Conservation (phyloP, 371 early-diverging fungal species). For the Rhizopus stolonifer region DNA sequence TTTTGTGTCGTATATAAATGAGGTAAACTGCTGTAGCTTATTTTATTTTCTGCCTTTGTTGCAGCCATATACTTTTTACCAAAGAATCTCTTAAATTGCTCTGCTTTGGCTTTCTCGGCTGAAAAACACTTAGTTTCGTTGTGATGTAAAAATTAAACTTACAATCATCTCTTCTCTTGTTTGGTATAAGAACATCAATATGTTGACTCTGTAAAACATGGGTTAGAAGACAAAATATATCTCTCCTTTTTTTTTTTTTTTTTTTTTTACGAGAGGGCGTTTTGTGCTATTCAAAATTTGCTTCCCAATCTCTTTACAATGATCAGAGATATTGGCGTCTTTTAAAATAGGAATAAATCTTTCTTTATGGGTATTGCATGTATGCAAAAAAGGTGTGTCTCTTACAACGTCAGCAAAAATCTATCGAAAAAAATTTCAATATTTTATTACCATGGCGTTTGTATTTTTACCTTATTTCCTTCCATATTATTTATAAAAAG, state of each 20-base stretch:
- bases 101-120: conserved; percentile 11
- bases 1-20: conserved; percentile 1
- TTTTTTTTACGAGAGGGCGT: conserved; percentile 19
- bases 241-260: background rate
- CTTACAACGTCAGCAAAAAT: conserved; percentile 7
- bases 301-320: conserved; percentile 26
- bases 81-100: conserved; percentile 22
- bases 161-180: conserved; percentile 9
- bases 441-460: background rate
- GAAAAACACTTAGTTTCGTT: background rate
- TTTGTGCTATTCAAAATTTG: conserved; percentile 25
- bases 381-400: conserved; percentile 20
- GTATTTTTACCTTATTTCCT: background rate
- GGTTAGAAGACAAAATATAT: background rate
- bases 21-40: background rate
- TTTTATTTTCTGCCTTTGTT: background rate
- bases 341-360: conserved; percentile 22
- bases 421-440: background rate
- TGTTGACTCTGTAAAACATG: conserved; percentile 35
- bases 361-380: conserved; percentile 25
- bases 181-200: conserved; percentile 26
- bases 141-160: background rate
- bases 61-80: conserved; percentile 10
- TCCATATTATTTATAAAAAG: background rate
- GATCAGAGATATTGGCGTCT: conserved; percentile 22